Base-by-base conservation (phyloP, 441 rosid species). In the Kokia cookei region DNA sequence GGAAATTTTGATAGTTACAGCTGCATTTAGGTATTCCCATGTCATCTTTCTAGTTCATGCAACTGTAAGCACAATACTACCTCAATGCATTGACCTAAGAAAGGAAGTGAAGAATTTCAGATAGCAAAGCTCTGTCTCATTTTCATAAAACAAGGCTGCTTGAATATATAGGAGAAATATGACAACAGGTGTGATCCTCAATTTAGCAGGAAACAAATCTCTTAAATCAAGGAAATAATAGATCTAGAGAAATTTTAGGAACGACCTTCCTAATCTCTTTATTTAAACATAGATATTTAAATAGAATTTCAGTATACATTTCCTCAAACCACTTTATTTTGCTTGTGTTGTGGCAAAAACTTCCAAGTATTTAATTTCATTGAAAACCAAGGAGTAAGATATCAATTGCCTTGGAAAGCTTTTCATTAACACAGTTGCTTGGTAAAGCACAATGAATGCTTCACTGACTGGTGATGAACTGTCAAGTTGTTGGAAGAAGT, bases 401-500 rank as follows among this genome's bases (percentile, higher is more conserved):
- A 40, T 7, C 71, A 66, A 26, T 45, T 45, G n/a, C 40, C 32
- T 35, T 47, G 13, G 7, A 24, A 66, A 47, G 24, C 14, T 47
- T 47, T 66, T 66, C 57, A 13, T 65, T 14, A 65, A 65, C 69
- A 24, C 71, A 45, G 19, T 66, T 45, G 48, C 19, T 13, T n/a
- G 1, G 55, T 45, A 66, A 66, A 26, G 70, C 19, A 66, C 14
- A 15, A 66, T 15, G 42, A 47, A 26, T 47, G 55, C 71, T 45
- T 66, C 42, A 48, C n/a, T 66, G 55, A 26, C 40, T 4, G 42
- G 17, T 48, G 57, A 47, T 14, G 42, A 66, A 66, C 32, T 65
- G 19, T 65, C 70, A 65, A 65, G 70, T 65, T 45, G 37, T 65
- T 65, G 70, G 55, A 65, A 45, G 55, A 65, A 24, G 37, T 65